Percentiles rank a stretch among this genome's conserved stretches.
These are phyloP conservation scores for Boletus tomentosulus DNA, from an alignment of 768 basidiomycete genomes.

Conservation along the genomic window DNA sequence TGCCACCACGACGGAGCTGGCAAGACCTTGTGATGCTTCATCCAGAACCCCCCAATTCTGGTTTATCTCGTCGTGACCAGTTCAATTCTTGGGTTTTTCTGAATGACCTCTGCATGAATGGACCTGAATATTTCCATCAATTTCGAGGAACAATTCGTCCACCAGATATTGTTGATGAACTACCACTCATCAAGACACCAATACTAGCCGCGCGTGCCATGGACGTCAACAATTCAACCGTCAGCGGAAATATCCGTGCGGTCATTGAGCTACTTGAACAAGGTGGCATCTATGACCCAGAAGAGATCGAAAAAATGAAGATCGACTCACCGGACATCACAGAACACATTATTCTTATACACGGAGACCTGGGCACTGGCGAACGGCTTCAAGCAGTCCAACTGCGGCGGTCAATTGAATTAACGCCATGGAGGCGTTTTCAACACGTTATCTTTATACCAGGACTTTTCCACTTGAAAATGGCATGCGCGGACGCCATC, in stretches of 20 bases:
- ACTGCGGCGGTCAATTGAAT: neutral
- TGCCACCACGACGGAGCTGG: no score
- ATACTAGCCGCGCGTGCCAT: neutral
- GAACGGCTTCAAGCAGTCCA: neutral
- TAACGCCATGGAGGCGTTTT: slow-evolving; percentile 19
- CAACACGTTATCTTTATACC: slow-evolving; percentile 33
- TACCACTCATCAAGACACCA: neutral
- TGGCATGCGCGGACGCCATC: slow-evolving; percentile 26
- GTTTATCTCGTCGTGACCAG: neutral
- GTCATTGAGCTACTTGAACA: neutral
- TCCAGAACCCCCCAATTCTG: neutral
- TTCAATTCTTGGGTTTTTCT: neutral
- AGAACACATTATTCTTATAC: neutral
- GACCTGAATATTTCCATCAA: neutral
- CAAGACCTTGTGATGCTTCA: neutral
- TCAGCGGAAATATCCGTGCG: slow-evolving; percentile 1
- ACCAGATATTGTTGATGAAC: neutral
- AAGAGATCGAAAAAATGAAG: neutral
- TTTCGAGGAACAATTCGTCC: neutral
- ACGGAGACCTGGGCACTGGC: neutral
- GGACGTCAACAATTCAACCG: neutral
- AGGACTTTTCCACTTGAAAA: slow-evolving; percentile 9
- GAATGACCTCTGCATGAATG: neutral
- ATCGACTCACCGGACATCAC: neutral
- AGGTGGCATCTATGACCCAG: neutral